Percentiles rank a stretch among this genome's conserved stretches.
phyloP scores from a whole-genome alignment of 768 basidiomycete species.

The Pleurotus eryngii region DNA sequence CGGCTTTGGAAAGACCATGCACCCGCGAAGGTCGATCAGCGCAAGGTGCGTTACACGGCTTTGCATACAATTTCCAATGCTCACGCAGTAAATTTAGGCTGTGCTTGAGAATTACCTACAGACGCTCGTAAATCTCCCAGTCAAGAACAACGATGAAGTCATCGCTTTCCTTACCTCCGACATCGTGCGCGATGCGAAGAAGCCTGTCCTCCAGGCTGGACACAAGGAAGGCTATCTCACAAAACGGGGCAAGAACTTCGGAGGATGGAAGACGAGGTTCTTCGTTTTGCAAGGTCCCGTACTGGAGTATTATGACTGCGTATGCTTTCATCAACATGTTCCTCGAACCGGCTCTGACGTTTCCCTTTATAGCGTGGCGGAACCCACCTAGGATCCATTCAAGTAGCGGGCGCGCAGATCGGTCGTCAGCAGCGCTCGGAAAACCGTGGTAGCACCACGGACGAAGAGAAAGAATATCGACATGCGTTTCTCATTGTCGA shows the following conservation, averaged over 20 bases:
- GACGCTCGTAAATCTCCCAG: slow-evolving; percentile 73
- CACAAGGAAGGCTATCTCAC: slow-evolving; percentile 96
- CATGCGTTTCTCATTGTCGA: slow-evolving; percentile 98
- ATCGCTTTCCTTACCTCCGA: slow-evolving; percentile 93
- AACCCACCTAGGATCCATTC: slow-evolving; percentile 85
- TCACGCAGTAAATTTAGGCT: slow-evolving; percentile 36
- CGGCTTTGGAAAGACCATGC: slow-evolving; percentile 97
- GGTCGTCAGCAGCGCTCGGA: slow-evolving; percentile 81
- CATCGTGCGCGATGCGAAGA: slow-evolving; percentile 70
- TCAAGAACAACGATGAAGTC: slow-evolving; percentile 86
- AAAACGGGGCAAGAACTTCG: slow-evolving; percentile 96
- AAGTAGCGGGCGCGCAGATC: slow-evolving; percentile 90
- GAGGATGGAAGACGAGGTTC: slow-evolving; percentile 95
- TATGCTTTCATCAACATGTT: slow-evolving; percentile 40
- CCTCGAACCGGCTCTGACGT: slow-evolving; percentile 11
- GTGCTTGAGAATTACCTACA: slow-evolving; percentile 86
- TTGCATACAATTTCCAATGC: background rate
- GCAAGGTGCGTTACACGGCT: slow-evolving; percentile 62
- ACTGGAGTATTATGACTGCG: slow-evolving; percentile 93
- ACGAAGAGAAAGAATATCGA: slow-evolving; percentile 91
- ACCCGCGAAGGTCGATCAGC: slow-evolving; percentile 92
- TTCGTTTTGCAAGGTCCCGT: slow-evolving; percentile 91
- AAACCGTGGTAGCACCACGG: slow-evolving; percentile 44
- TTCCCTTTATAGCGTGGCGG: slow-evolving; percentile 70
- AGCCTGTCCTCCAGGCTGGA: slow-evolving; percentile 74